phyloP scores from a whole-genome alignment of 1,284 basidiomycete species.

The Leucoagaricus sp. region DNA sequence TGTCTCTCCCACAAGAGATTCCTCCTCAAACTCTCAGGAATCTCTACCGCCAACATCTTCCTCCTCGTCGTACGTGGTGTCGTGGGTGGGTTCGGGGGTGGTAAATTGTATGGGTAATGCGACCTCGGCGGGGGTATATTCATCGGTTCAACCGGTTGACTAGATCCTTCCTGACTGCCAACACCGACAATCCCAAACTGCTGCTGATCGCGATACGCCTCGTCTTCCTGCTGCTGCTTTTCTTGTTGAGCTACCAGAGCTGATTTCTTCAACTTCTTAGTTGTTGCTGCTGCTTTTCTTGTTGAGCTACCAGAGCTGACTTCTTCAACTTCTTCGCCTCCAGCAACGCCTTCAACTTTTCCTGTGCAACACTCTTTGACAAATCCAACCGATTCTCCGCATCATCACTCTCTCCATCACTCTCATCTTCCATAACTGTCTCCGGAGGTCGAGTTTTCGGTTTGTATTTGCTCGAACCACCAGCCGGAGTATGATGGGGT shows the following conservation, averaged over 20 bases:
- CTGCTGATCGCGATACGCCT: neutral
- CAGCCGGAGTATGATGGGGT: too few species aligned
- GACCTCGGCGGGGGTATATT: conserved; percentile 51
- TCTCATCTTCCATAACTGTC: conserved; percentile 69
- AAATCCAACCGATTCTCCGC: conserved; percentile 37
- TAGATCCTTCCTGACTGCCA: neutral
- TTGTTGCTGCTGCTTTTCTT: neutral
- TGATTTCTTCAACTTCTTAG: neutral
- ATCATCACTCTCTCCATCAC: conserved; percentile 51
- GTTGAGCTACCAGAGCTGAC: neutral
- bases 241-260: neutral
- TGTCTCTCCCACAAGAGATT: conserved; percentile 88
- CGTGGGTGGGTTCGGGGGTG: conserved; percentile 66
- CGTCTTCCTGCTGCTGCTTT: neutral
- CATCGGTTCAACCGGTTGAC: conserved; percentile 5
- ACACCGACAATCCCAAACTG: neutral
- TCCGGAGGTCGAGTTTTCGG: conserved; percentile 67
- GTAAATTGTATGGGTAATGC: conserved; percentile 74
- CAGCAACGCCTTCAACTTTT: conserved; percentile 49
- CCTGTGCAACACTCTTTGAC: conserved; percentile 63
- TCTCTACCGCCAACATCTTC: conserved; percentile 82
- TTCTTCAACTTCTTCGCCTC: conserved; percentile 14
- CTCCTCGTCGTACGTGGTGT: conserved; percentile 85
- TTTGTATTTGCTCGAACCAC: conserved; percentile 36
- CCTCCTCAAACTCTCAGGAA: conserved; percentile 82